phyloP scores from a whole-genome alignment of 208 protist genomes.

The Naegleria gruberi region DNA sequence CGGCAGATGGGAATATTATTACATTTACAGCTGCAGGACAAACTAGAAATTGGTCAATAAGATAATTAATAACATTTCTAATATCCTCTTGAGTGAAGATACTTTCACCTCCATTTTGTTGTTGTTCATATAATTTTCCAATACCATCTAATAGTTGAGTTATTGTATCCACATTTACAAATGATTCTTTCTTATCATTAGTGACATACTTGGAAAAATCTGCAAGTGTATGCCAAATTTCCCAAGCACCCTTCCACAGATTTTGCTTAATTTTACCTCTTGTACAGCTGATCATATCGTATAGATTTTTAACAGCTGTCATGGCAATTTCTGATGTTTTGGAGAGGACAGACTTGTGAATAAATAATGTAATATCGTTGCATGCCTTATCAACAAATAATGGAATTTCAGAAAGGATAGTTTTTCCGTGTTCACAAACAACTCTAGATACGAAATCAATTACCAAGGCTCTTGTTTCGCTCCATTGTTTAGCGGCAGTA shows the following conservation, averaged over 20 bases:
- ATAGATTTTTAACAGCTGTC: neutral
- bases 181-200: neutral
- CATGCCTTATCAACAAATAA: neutral
- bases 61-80: neutral
- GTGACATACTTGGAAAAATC: neutral
- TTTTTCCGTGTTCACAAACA: neutral
- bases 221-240: neutral
- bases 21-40: neutral
- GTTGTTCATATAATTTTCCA: neutral
- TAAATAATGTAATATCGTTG: neutral
- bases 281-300: neutral
- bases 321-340: neutral
- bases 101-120: neutral
- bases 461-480: slow-evolving; percentile 10
- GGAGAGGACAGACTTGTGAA: neutral
- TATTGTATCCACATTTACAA: neutral
- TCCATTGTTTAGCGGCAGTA: slow-evolving; percentile 38
- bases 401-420: neutral
- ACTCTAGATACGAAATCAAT: slow-evolving; percentile 10
- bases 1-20: neutral
- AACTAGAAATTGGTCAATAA: neutral
- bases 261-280: neutral
- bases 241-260: neutral
- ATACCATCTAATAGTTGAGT: neutral
- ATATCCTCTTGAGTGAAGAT: neutral